Base-by-base conservation (phyloP, 2,329 filamentous ascomycete genomes). In the Cladosporium sp. region DNA sequence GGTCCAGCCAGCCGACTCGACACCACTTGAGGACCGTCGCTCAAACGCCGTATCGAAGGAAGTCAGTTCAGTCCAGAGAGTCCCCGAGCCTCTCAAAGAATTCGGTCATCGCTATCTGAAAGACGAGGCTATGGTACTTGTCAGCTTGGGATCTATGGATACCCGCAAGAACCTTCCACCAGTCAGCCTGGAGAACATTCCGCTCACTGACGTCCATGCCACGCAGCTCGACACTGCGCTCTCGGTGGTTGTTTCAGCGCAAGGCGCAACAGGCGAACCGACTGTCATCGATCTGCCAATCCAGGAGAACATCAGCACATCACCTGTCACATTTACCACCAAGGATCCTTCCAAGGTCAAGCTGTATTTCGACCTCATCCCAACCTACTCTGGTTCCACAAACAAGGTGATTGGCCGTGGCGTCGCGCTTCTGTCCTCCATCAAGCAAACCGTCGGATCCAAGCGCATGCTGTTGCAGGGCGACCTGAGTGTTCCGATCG, bases 41-140 rank as follows among this genome's bases (percentile, higher is more conserved):
- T 69, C 66, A 9, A 67, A 67, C 41, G 59, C 55, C 32, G 53
- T 69, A 49, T 61, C 67, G 7, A 69, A 72, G 50, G 69, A 74
- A 43, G 56, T 55, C n/a, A 62, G 59, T 53, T 50, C 38, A 35
- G 55, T 56, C 67, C 16, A 67, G 38, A 61, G 53, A 56, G 71
- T 77, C 6, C 74, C 83, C 2, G 89, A 96, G 56, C 85, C 91
- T 4, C 80, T 97, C 57, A 97, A 97, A 70, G 88, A 89, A 1
- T 98, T 97, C 68, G 93, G 93, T 50, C 93, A 98, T 74, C 83
- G 92, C 48, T 98, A 97, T 69, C 78, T 98, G 43, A 94, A 83
- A 15, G 82, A 94, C 45, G 85, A 95, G 61, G 88, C 88, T 55
- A 84, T 98, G 75, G 81, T 98, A 3, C 76, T 97, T 42, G 91